Evolutionary conservation across 257 asterid genomes (phyloP).

Genomic region (Perilla frutescens): DNA sequence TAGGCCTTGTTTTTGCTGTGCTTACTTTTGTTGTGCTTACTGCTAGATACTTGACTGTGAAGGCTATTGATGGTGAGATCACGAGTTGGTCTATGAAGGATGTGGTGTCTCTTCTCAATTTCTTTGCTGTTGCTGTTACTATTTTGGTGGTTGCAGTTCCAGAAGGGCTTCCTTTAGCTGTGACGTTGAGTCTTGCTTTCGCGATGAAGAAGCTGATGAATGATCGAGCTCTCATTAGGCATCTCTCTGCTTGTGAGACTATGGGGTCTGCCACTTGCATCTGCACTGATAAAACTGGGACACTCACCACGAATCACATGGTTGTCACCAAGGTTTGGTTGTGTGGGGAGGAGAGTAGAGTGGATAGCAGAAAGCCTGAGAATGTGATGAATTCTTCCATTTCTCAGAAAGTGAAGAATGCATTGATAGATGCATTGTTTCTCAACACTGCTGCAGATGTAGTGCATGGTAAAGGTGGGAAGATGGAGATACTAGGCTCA

Average conservation of each 20-base stretch:
- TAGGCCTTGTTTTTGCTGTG: slow-evolving; percentile 68
- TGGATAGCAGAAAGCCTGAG: slow-evolving; percentile 40
- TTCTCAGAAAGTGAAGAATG: slow-evolving; percentile 45
- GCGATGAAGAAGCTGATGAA: slow-evolving; percentile 88
- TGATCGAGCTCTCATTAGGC: slow-evolving; percentile 68
- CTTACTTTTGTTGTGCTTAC: slow-evolving; percentile 70
- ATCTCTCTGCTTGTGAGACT: slow-evolving; percentile 81
- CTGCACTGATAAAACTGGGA: slow-evolving; percentile 87
- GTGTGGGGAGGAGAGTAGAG: slow-evolving; percentile 59
- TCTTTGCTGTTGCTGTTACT: slow-evolving; percentile 78
- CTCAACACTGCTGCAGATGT: slow-evolving; percentile 76
- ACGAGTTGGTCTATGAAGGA: slow-evolving; percentile 53
- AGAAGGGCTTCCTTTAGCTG: slow-evolving; percentile 87
- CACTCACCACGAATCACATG: slow-evolving; percentile 85
- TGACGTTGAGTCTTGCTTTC: slow-evolving; percentile 79
- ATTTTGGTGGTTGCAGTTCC: slow-evolving; percentile 89
- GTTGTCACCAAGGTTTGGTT: slow-evolving; percentile 66
- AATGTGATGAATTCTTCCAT: slow-evolving; percentile 37
- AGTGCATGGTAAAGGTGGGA: slow-evolving; percentile 60
- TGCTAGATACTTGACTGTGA: slow-evolving; percentile 48
- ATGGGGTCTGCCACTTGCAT: slow-evolving; percentile 88
- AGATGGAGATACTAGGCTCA: slow-evolving; percentile 62
- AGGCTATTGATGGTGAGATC: slow-evolving; percentile 50
- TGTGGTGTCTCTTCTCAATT: slow-evolving; percentile 55
- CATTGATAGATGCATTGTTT: slow-evolving; percentile 57